Evolutionary conservation across 1,284 basidiomycete species (phyloP), one percentile per base, ranked within the genome.

Genomic region (Austroboletus novae-zelandiae): DNA sequence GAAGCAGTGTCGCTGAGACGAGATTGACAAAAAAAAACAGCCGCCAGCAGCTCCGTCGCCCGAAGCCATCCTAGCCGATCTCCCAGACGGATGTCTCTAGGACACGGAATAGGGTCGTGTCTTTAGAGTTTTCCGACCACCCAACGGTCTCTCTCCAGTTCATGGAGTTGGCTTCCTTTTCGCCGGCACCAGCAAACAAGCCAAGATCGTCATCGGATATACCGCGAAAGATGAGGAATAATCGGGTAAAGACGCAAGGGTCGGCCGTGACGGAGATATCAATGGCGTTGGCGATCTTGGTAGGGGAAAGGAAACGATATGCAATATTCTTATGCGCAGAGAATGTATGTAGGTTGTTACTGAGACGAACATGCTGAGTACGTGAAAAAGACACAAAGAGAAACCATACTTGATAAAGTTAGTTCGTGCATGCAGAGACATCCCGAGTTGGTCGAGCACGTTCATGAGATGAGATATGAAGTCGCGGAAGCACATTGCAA

Each of bases 221-320:
- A 0, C 89, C 89, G 30, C 88, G 83, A 71, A 83, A 91, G 67
- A 91, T 88, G 48, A 91, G 76, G 74, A 91, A 91, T 25, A 91
- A 70, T 20, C 89, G 82, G n/a, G 86, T 91, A 67, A 89, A 91
- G 52, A 86, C 73, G 62, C 87, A 89, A 25, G 84, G 81, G 48
- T 89, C 86, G 14, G 79, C 76, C 1, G 85, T 86, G n/a, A 91
- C 82, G 2, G 83, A 82, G 56, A 91, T 88, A 62, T 91, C 89
- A 53, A 91, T 81, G n/a, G 89, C 89, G 1, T 86, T 81, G 9
- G 88, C 86, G 43, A 91, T 85, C 57, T 80, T 84, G 52, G 75
- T 74, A 4, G 88, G 89, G 9, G 81, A 77, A 57, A 91, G 77
- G 70, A 91, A 91, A n/a, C 89, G 82, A 62, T 91, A 91, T 11